These are phyloP conservation scores for Sanghuangporus sanghuang DNA, from an alignment of 1,284 basidiomycete species.

Conservation along the genomic window DNA sequence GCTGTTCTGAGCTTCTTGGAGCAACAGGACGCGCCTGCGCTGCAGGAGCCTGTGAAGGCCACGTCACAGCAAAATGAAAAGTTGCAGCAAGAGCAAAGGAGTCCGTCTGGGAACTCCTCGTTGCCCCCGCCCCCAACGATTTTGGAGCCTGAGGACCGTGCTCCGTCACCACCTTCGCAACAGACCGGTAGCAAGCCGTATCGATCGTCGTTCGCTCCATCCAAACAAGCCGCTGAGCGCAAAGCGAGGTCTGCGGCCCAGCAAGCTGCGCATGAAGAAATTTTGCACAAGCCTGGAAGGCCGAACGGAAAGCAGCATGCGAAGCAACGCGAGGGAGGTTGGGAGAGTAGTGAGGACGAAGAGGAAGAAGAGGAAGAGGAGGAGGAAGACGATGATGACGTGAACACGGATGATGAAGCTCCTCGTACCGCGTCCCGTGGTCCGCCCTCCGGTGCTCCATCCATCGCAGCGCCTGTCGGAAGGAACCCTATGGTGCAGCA, in stretches of 20 bases:
- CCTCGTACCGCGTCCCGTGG: conserved; percentile 23
- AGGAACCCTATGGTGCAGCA: conserved; percentile 24
- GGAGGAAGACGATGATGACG: conserved; percentile 57
- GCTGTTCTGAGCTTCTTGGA: conserved; percentile 74
- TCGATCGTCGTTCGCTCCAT: conserved; percentile 81
- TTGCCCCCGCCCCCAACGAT: conserved; percentile 10
- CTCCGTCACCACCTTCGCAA: conserved; percentile 9
- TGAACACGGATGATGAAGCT: conserved; percentile 39
- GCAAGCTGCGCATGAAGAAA: conserved; percentile 72
- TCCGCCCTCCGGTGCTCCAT: conserved; percentile 26
- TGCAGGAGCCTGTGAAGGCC: conserved; percentile 18
- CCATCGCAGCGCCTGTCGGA: conserved; percentile 24
- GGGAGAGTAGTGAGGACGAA: conserved; percentile 74
- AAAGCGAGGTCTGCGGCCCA: conserved; percentile 79
- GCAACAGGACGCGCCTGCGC: conserved; percentile 36
- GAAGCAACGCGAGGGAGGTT: conserved; percentile 38
- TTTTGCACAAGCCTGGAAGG: conserved; percentile 66
- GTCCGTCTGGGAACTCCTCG: not conserved
- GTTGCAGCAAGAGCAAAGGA: conserved; percentile 19
- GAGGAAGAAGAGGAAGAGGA: conserved; percentile 72
- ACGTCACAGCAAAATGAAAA: conserved; percentile 15
- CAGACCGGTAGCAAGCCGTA: conserved; percentile 31
- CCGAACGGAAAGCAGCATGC: conserved; percentile 54
- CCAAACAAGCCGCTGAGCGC: conserved; percentile 74
- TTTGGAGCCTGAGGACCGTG: conserved; percentile 16